Evolutionary conservation across 371 early-diverging fungal species (phyloP), one percentile per base, ranked within the genome.

Genomic region (Massospora cicadina): DNA sequence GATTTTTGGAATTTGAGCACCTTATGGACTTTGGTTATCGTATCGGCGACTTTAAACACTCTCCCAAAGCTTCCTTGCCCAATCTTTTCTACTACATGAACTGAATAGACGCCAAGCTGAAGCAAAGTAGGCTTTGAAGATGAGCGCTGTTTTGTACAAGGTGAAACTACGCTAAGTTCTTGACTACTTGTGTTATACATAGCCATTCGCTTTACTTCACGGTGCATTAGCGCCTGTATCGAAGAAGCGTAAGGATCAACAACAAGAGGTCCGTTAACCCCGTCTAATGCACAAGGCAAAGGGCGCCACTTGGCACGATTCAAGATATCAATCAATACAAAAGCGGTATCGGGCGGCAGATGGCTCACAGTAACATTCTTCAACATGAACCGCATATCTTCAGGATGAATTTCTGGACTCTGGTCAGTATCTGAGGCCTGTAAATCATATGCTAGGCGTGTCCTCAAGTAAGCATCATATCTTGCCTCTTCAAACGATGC

Each of bases 1-100:
- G 67, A 68, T 71, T 69, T 71, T 61, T 66, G 58, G 28, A 25
- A 23, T n/a, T 57, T 57, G 58, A 57, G 23, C 7, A 57, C 58
- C n/a, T 25, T 27, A 43, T 43, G 43, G 43, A 43, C 17, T n/a
- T 57, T 57, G 58, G 26, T 3, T 12, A 57, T 26, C n/a, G 7
- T 27, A 54, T 54, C 54, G 17, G 17, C 23, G 25, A 57, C 23
- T 57, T 57, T 57, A 57, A 25, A 57, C 23, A 57, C 28, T 26
- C 28, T 57, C 13, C 58, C 58, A 57, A 57, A 57, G 28, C 58
- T 57, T 57, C 58, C 58, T n/a, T 57, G 58, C 28, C 58, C 58
- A 25, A 57, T 57, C 28, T 57, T 57, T 26, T 57, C 26, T 57
- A 25, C 12, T 25, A 57, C 25, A 17, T 57, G 12, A 10, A 57